Conservation (phyloP, 306 rosid species). For the Alnus rubra region DNA sequence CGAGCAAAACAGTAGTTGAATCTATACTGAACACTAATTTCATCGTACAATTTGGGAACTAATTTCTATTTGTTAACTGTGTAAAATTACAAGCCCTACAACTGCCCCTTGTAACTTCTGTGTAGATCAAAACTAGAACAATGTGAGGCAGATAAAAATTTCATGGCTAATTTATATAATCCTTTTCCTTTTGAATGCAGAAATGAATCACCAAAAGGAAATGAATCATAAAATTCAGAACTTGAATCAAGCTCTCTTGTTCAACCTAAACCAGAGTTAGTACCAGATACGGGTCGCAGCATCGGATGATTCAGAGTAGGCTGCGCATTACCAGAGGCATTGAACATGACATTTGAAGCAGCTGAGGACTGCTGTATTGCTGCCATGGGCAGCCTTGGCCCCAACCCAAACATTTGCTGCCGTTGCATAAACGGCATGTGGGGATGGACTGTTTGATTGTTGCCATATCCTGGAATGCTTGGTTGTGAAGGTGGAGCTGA, state of each 20-base stretch:
- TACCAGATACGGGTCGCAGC: conserved; percentile 85
- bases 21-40: background rate
- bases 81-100: conserved; percentile 58
- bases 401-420: conserved; percentile 81
- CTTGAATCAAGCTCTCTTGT: conserved; percentile 40
- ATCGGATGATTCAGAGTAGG: conserved; percentile 68
- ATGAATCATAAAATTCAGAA: conserved; percentile 34
- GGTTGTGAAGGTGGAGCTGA: conserved; percentile 85
- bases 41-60: background rate
- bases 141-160: conserved; percentile 31
- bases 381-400: conserved; percentile 82
- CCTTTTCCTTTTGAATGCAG: conserved; percentile 40
- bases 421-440: conserved; percentile 78
- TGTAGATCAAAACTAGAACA: conserved; percentile 28
- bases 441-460: conserved; percentile 76
- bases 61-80: conserved; percentile 36
- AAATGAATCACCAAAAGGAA: conserved; percentile 46
- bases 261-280: conserved; percentile 91
- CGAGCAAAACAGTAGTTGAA: background rate
- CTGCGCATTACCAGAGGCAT: conserved; percentile 60
- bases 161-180: conserved; percentile 38
- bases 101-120: conserved; percentile 25
- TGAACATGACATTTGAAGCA: conserved; percentile 68
- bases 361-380: conserved; percentile 76
- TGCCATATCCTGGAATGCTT: conserved; percentile 67